Evolutionary conservation across 208 protist genomes (phyloP).

Genomic region (Endotrypanum monterogeii): DNA sequence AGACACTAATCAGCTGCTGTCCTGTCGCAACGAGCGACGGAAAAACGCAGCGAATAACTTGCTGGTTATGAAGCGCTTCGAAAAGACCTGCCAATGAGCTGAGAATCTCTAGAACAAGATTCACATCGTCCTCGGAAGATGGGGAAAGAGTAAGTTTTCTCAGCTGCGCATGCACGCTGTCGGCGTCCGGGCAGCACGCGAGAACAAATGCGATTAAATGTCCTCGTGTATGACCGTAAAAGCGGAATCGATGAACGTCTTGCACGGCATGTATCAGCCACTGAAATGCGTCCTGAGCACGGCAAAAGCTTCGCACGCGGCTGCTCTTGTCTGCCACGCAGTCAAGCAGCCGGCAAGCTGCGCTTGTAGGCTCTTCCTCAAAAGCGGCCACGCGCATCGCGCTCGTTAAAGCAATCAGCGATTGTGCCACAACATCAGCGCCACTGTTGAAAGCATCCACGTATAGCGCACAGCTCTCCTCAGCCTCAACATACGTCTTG

Average conservation of each 20-base stretch:
- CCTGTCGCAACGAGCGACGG: slow-evolving; percentile 24
- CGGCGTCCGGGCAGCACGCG: slow-evolving; percentile 25
- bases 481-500: slow-evolving; percentile 54
- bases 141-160: slow-evolving; percentile 10
- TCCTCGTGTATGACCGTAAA: slow-evolving; percentile 41
- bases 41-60: slow-evolving; percentile 42
- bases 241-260: slow-evolving; percentile 21
- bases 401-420: slow-evolving; percentile 34
- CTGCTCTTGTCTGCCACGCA: slow-evolving; percentile 46
- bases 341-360: slow-evolving; percentile 60
- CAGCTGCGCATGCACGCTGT: slow-evolving; percentile 21
- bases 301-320: slow-evolving; percentile 29
- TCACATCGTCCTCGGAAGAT: slow-evolving; percentile 19
- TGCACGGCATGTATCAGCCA: slow-evolving; percentile 20
- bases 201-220: slow-evolving; percentile 55
- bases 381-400: slow-evolving; percentile 44
- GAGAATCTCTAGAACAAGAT: slow-evolving; percentile 35
- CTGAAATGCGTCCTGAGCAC: slow-evolving; percentile 15
- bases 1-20: slow-evolving; percentile 30
- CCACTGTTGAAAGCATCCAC: slow-evolving; percentile 38
- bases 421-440: slow-evolving; percentile 41
- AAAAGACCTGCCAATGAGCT: slow-evolving; percentile 47
- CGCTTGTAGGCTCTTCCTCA: slow-evolving; percentile 52
- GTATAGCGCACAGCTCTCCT: slow-evolving; percentile 32
- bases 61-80: slow-evolving; percentile 45